Percentiles rank a stretch among this genome's conserved stretches.
Conservation (phyloP, 2,329 filamentous ascomycete species). For the Thermoascus crustaceus region DNA sequence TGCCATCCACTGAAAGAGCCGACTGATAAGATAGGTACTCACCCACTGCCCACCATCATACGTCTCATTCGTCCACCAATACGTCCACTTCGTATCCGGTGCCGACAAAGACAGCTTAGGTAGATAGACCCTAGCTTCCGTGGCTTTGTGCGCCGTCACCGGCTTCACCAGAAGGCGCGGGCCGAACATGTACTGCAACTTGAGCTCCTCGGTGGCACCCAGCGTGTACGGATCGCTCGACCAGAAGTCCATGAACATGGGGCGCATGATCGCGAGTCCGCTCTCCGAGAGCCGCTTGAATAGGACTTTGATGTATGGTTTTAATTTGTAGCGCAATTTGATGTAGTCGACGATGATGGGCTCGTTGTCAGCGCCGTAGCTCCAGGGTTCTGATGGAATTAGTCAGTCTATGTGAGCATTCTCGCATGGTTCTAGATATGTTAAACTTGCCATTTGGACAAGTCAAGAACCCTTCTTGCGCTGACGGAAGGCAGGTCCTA, state of each 20-base stretch:
- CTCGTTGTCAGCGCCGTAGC: slow-evolving; percentile 50
- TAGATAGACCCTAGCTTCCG: slow-evolving; percentile 30
- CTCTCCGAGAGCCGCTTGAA: slow-evolving; percentile 26
- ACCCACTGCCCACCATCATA: slow-evolving; percentile 30
- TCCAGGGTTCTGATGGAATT: slow-evolving; percentile 52
- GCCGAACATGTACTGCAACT: slow-evolving; percentile 35
- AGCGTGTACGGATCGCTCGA: slow-evolving; percentile 20
- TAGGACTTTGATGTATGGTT: slow-evolving; percentile 21
- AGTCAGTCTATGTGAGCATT: slow-evolving; percentile 22
- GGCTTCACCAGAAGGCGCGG: slow-evolving; percentile 29
- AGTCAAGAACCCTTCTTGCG: neutral
- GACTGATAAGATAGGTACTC: no score
- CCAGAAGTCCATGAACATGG: slow-evolving; percentile 33
- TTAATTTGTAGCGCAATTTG: slow-evolving; percentile 45
- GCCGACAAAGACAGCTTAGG: no score
- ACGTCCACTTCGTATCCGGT: slow-evolving; percentile 35
- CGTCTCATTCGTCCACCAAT: slow-evolving; percentile 34
- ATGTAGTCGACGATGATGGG: slow-evolving; percentile 51
- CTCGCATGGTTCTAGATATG: slow-evolving; percentile 31
- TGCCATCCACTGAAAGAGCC: no score
- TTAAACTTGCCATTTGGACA: neutral
- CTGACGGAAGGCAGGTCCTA: neutral
- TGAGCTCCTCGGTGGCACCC: slow-evolving; percentile 26
- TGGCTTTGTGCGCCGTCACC: slow-evolving; percentile 27
- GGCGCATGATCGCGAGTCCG: slow-evolving; percentile 30